Conservation (phyloP, 441 rosid species). For the Cnidoscolus chayamansa region DNA sequence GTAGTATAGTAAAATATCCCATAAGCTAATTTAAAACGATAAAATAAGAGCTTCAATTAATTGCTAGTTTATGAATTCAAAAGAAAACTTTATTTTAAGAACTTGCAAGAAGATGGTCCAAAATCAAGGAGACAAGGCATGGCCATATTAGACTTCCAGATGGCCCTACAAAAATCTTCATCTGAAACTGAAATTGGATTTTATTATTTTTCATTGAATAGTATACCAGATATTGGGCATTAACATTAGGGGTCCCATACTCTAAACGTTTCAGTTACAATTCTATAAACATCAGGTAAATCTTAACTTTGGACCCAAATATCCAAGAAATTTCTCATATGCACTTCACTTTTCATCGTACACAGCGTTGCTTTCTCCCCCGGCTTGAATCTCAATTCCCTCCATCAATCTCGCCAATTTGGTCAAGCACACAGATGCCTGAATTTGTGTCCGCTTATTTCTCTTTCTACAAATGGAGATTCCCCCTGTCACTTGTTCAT, state of each 20-base stretch:
- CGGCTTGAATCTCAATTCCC: neutral
- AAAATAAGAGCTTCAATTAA: too few species aligned
- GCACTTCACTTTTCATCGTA: neutral
- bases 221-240: neutral
- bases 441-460: slow-evolving; percentile 27
- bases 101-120: neutral
- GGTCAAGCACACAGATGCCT: slow-evolving; percentile 21
- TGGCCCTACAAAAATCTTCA: neutral
- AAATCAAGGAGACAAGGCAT: neutral
- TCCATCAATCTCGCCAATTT: slow-evolving; percentile 29
- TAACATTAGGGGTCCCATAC: neutral
- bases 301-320: neutral
- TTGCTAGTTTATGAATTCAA: too few species aligned
- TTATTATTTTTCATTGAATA: neutral
- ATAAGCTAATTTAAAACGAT: too few species aligned
- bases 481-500: slow-evolving; percentile 26
- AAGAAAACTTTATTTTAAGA: too few species aligned
- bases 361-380: slow-evolving; percentile 13
- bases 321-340: neutral
- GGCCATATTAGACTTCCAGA: neutral
- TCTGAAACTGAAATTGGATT: neutral
- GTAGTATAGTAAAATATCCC: too few species aligned
- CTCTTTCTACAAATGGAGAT: slow-evolving; percentile 45
- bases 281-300: neutral
- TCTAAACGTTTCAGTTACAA: neutral